Conservation (phyloP, 345 rosid species). For the Psidium guajava region DNA sequence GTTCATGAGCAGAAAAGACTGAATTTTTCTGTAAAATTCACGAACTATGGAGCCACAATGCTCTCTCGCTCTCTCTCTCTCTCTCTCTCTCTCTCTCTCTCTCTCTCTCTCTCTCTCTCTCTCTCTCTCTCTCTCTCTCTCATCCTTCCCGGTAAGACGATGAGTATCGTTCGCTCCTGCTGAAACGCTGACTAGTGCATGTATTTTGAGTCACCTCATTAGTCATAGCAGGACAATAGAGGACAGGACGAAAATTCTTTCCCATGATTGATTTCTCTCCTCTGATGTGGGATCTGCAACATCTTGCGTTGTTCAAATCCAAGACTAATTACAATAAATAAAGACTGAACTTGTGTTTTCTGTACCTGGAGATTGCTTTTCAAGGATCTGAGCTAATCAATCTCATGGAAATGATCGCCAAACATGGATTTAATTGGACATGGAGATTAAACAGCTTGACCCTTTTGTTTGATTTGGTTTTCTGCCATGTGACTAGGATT, state of each 20-base stretch:
- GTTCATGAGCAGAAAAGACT: constrained; percentile 27
- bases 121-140: no score
- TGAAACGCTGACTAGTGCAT: neutral
- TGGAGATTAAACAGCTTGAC: neutral
- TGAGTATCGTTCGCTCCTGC: neutral
- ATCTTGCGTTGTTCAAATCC: neutral
- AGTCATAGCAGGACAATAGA: neutral
- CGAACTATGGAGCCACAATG: constrained; percentile 51
- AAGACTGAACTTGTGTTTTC: neutral
- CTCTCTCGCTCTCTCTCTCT: no score
- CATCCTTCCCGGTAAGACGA: constrained; percentile 39
- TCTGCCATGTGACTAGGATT: neutral
- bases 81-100: no score
- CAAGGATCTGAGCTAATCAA: neutral
- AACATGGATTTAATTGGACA: neutral
- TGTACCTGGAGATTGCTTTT: neutral
- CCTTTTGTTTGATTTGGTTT: neutral
- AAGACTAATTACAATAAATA: neutral
- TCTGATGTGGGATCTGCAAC: neutral
- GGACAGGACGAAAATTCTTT: neutral
- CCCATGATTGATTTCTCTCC: neutral
- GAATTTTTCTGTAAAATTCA: constrained; percentile 28
- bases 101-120: no score
- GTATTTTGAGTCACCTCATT: neutral
- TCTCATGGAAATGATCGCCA: neutral